A percentile compares a stretch with the other conserved stretches of the same genome.
Evolutionary conservation across 2,329 filamentous ascomycete species (phyloP).

Genomic region (Botrytis aclada): DNA sequence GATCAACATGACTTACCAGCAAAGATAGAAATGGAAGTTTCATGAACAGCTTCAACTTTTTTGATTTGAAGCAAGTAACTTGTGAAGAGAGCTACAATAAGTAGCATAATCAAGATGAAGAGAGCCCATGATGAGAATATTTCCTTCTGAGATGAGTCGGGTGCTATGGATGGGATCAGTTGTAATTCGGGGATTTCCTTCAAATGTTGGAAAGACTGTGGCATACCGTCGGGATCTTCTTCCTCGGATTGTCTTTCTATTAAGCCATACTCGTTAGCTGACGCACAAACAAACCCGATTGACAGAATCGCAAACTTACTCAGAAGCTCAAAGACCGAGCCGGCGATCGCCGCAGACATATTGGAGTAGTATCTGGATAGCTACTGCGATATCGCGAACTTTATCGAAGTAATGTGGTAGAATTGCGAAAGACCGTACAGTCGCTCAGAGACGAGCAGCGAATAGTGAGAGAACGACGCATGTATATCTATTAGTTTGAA

Average conservation of each 20-base stretch:
- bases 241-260: slow-evolving; percentile 36
- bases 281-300: slow-evolving; percentile 2
- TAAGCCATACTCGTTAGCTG: slow-evolving; percentile 25
- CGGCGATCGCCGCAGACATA: slow-evolving; percentile 34
- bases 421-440: slow-evolving; percentile 17
- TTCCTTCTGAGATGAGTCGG: slow-evolving; percentile 86
- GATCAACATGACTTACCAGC: slow-evolving; percentile 55
- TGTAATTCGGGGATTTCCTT: slow-evolving; percentile 28
- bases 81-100: slow-evolving; percentile 92
- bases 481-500: slow-evolving; percentile 31
- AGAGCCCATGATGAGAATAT: slow-evolving; percentile 95
- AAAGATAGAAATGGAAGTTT: slow-evolving; percentile 98
- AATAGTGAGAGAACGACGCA: slow-evolving; percentile 32
- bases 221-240: slow-evolving; percentile 33
- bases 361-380: slow-evolving; percentile 19
- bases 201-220: neutral
- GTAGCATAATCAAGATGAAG: slow-evolving; percentile 91
- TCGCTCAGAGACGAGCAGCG: slow-evolving; percentile 38
- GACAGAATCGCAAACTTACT: slow-evolving; percentile 33
- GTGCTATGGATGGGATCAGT: slow-evolving; percentile 44
- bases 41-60: slow-evolving; percentile 95
- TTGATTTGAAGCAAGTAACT: slow-evolving; percentile 96
- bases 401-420: neutral
- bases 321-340: slow-evolving; percentile 36
- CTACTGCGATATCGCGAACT: neutral